phyloP scores from a whole-genome alignment of 1,284 basidiomycete genomes.

The Phaffia rhodozyma region DNA sequence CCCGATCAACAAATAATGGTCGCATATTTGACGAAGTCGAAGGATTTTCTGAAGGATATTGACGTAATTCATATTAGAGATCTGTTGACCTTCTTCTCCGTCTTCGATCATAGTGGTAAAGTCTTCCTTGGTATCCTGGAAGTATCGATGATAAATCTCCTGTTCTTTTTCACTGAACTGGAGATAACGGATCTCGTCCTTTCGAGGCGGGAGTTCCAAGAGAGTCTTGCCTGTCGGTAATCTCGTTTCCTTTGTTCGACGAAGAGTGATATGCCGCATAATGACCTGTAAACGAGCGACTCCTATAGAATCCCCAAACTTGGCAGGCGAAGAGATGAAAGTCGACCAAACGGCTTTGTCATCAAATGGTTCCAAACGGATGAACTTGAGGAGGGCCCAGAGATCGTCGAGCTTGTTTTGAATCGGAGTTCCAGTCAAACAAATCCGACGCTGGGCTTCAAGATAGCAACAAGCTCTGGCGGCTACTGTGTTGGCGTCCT shows the following conservation, averaged over 20 bases:
- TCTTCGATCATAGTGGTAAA: slow-evolving; percentile 39
- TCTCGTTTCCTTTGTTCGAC: slow-evolving; percentile 86
- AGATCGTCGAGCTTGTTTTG: slow-evolving; percentile 99
- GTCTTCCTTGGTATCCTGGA: slow-evolving; percentile 75
- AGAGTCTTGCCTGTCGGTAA: slow-evolving; percentile 70
- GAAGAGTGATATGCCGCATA: slow-evolving; percentile 92
- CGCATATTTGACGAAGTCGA: slow-evolving; percentile 90
- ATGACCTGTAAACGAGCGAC: slow-evolving; percentile 88
- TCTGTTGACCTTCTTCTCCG: slow-evolving; percentile 44
- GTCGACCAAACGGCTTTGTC: slow-evolving; percentile 89
- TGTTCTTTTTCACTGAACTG: slow-evolving; percentile 74
- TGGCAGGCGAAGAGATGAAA: slow-evolving; percentile 81
- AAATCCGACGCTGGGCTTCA: slow-evolving; percentile 80
- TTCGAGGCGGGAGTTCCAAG: slow-evolving; percentile 72
- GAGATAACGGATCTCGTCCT: slow-evolving; percentile 71
- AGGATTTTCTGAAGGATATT: slow-evolving; percentile 93
- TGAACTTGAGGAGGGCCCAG: slow-evolving; percentile 89
- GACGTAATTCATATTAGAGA: slow-evolving; percentile 82
- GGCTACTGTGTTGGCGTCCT: slow-evolving; percentile 85
- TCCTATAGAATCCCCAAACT: slow-evolving; percentile 80
- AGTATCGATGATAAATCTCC: slow-evolving; percentile 75
- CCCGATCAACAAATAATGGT: slow-evolving; percentile 83
- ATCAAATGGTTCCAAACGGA: slow-evolving; percentile 82
- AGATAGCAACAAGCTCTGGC: slow-evolving; percentile 91
- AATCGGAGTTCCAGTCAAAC: slow-evolving; percentile 92